phyloP scores from a whole-genome alignment of 768 basidiomycete species.

The Amanita subjunquillea region DNA sequence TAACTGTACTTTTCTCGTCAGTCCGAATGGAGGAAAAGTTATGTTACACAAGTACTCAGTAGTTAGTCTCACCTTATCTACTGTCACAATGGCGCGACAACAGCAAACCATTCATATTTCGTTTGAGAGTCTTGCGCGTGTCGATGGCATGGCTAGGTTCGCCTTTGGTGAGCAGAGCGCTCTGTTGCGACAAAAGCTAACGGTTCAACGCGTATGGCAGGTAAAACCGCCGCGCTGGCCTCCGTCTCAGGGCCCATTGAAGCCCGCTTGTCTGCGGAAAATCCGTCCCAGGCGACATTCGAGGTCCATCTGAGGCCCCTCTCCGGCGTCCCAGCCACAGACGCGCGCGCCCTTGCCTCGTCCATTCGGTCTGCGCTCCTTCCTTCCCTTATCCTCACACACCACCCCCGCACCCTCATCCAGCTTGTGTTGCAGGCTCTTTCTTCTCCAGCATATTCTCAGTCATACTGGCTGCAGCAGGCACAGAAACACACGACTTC shows the following conservation, averaged over 20 bases:
- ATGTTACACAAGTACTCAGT: too few species aligned
- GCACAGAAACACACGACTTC: constrained; percentile 16
- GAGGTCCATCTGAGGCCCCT: constrained; percentile 69
- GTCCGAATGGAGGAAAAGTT: not conserved
- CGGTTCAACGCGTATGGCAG: constrained; percentile 10
- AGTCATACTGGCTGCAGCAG: constrained; percentile 6
- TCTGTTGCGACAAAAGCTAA: not conserved
- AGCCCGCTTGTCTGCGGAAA: constrained; percentile 57
- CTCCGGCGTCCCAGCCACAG: constrained; percentile 56
- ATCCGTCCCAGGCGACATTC: constrained; percentile 62
- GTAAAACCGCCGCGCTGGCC: constrained; percentile 39
- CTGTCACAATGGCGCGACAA: not conserved
- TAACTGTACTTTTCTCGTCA: not conserved
- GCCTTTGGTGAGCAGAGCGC: constrained; percentile 34
- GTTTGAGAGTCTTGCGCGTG: constrained; percentile 56
- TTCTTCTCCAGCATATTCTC: constrained; percentile 4
- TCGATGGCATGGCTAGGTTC: constrained; percentile 72
- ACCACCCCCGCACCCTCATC: constrained; percentile 62
- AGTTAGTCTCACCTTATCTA: not conserved
- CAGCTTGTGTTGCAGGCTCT: constrained; percentile 73
- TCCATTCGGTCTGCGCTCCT: constrained; percentile 46
- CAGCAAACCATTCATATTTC: constrained; percentile 24
- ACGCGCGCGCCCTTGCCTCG: constrained; percentile 49
- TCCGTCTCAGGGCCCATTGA: constrained; percentile 80
- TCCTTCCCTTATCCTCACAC: constrained; percentile 54